Base-by-base conservation (phyloP, 768 basidiomycete genomes). In the Termitomyces sp. region DNA sequence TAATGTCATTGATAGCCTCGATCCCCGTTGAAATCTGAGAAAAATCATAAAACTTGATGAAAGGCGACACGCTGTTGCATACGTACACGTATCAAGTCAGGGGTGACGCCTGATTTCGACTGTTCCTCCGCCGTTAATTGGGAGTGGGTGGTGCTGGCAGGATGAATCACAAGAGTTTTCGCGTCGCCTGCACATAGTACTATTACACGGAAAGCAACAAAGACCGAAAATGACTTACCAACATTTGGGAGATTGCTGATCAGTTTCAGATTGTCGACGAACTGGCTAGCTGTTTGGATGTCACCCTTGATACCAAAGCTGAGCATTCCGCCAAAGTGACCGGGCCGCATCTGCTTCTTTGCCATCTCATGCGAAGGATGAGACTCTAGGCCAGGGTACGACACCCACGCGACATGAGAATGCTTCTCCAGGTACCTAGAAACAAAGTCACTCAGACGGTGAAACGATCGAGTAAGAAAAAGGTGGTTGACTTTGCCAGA, bases 81-180 rank as follows among this genome's bases (percentile, higher is more conserved):
- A 69, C 78, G 15, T 62, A 87, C 88, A 44, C 90, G 79, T 59
- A 92, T 88, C 50, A 90, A 74, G 69, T 92, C 90, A 0, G 84
- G 81, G 1, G 86, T 85, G 10, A 91, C 88, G 7, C 90, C 90
- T n/a, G 84, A 77, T 6, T 77, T 72, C 10, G 77, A 58, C 64
- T 84, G 84, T 66, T 92, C 90, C 55, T 78, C 81, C 22, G 70
- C 72, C 0, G 75, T 77, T 49, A 91, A 74, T 69, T 91, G 88
- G 39, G 83, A 75, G 65, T 93, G 90, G 0, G 90, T 92, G 24
- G 91, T 91, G 24, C 81, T 80, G 5, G 85, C 87, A 1, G 90
- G 89, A 65, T 89, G 87, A 57, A 92, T 88, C 41, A 89, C 86
- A 16, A 92, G 79, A 7, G 86, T 90, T 72, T 92, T 90, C n/a